Percentiles rank a stretch among this genome's conserved stretches.
phyloP scores from a whole-genome alignment of 176 grass and related monocot species.

The Oryza glumipatula region DNA sequence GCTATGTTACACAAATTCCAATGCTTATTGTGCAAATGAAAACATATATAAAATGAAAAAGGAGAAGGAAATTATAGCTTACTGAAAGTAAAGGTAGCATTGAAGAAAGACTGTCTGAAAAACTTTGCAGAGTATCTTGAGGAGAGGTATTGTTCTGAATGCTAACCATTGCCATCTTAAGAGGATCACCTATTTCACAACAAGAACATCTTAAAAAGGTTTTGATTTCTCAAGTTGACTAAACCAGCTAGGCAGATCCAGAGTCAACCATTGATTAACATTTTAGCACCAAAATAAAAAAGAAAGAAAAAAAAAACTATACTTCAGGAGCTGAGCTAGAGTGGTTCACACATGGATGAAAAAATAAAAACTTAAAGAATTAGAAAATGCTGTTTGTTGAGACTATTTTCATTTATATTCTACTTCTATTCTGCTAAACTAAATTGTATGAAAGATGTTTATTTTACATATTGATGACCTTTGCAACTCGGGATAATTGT shows the following conservation, averaged over 20 bases:
- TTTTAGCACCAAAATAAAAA: not conserved
- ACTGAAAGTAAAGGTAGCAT: constrained; percentile 82
- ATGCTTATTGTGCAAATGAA: not conserved
- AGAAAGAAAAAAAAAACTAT: not conserved
- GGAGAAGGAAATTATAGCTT: constrained; percentile 18
- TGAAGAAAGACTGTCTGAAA: constrained; percentile 67
- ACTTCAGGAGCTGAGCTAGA: not conserved
- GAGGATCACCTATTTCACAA: constrained; percentile 67
- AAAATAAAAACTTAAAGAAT: not conserved
- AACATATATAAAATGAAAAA: not conserved
- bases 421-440: not conserved
- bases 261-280: not conserved
- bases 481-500: not conserved
- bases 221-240: constrained; percentile 10
- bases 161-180: constrained; percentile 73
- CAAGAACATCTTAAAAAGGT: not conserved
- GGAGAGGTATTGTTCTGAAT: constrained; percentile 54
- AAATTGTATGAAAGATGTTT: not conserved
- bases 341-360: not conserved
- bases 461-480: not conserved
- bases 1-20: constrained; percentile 37
- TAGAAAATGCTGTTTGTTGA: not conserved
- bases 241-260: not conserved
- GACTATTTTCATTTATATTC: not conserved
- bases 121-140: constrained; percentile 59